Evolutionary conservation across 192 early-diverging fungal genomes (phyloP), one percentile per base, ranked within the genome.

Genomic region (Coemansia sp.): DNA sequence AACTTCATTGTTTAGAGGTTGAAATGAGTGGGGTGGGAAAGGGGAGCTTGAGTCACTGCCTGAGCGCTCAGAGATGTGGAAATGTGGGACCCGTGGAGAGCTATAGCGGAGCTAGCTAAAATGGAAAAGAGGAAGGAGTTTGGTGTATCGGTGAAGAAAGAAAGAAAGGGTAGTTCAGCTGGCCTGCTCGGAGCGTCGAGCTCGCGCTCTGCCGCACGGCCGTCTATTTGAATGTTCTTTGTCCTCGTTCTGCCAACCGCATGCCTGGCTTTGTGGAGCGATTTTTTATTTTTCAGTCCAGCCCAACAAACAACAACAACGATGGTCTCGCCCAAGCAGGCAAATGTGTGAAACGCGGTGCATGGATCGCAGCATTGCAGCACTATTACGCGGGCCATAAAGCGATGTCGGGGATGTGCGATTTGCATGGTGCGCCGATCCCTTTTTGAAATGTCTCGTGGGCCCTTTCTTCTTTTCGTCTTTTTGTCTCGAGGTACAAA

Each of bases 1-100:
- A 73, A 24, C 70, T 82, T 82, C 79, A 82, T 82, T 72, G 52
- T 58, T 66, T 47, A 22, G 37, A 37, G 55, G 37, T 39, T 27
- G 29, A 14, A 17, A 22, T 17, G n/a, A 24, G 49, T 14, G 29
- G 32, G 14, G 43, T 17, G 45, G 50, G 11, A n/a, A n/a, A 43
- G 12, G 41, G 41, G 41, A 43, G 41, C 15, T 15, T 1, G 41
- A 43, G 41, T n/a, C 15, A 43, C 41, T 43, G 41, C 41, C 41
- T 43, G 41, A 43, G 41, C 41, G 41, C 41, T 43, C 41, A 15
- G 41, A 15, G 41, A 43, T 43, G 41, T 43, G 41, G 41, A 15
- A n/a, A 11, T 43, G 41, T 11, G 2, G 10, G 15, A 15, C 41
- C 41, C 41, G 41, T n/a, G 41, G 41, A n/a, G 41, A 43, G 29